Base-by-base conservation (phyloP, 2,329 filamentous ascomycete genomes). In the Alternaria triticina region DNA sequence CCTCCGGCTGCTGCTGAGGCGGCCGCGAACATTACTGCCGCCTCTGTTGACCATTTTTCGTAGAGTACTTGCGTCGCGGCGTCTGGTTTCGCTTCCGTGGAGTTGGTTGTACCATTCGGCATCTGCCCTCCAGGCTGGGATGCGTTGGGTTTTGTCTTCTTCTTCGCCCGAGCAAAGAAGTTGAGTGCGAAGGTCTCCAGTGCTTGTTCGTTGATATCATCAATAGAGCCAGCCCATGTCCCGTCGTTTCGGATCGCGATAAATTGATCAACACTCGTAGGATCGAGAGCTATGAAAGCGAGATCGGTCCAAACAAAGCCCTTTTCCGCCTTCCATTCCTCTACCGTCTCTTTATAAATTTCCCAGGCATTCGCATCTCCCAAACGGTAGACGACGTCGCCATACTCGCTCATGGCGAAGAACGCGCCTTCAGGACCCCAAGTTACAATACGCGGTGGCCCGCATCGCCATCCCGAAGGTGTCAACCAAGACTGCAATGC, bases 401-500 rank as follows among this genome's bases (percentile, higher is more conserved):
- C 77, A 43, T 79, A 79, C 59, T 80, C 77, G 47, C 76, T 79
- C 70, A 79, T 74, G 7, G 76, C 74, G 50, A 80, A 79, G 59
- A 74, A 79, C 5, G 77, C 74, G n/a, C 72, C 72, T 11, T 73
- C 64, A 9, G 64, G 65, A 0, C 77, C 76, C 75, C 77, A 78
- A 1, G 71, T 74, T 4, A 77, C 72, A 15, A 77, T 71, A 5
- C 75, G 61, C 3, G 77, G 77, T 1, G 77, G 74, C 1, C 77
- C 77, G 5, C 71, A 71, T n/a, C 72, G 73, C 77, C 77, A 80
- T 23, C 77, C 77, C 0, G 74, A 67, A 10, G 77, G 77, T n/a
- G 75, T 79, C 17, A 80, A 73, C 77, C 77, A 80, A 6, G 70
- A 70, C 52, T 80, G 77, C 5, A 80, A 13, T 5, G 66, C 67